These are phyloP conservation scores for Dillenia turbinata DNA, from an alignment of 164 flowering plant genomes.

Conservation along the genomic window DNA sequence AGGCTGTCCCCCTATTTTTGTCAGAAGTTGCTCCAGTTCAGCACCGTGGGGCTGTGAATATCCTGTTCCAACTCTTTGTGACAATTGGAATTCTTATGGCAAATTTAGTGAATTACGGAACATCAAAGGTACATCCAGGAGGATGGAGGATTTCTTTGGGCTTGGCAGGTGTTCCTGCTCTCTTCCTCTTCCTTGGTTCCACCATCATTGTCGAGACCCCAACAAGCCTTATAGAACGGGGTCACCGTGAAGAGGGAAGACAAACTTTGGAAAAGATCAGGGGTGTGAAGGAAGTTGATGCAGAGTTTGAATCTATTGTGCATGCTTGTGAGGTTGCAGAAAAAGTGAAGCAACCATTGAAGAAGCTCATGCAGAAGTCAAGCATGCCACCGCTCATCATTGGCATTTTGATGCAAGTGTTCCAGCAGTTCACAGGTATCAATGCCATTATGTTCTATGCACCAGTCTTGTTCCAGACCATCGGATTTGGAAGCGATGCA, in stretches of 20 bases:
- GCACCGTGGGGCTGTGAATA: slow-evolving; percentile 46
- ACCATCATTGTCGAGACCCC: slow-evolving; percentile 45
- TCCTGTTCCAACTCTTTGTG: slow-evolving; percentile 40
- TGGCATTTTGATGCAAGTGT: slow-evolving; percentile 32
- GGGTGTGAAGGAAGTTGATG: slow-evolving; percentile 34
- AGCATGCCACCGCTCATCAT: slow-evolving; percentile 40
- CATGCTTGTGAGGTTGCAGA: slow-evolving; percentile 30
- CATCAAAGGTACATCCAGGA: slow-evolving; percentile 20
- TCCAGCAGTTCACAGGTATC: slow-evolving; percentile 58
- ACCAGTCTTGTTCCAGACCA: slow-evolving; percentile 45
- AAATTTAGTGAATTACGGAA: slow-evolving; percentile 34
- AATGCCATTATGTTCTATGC: slow-evolving; percentile 63
- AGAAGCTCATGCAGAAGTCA: slow-evolving; percentile 23
- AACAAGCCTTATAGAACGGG: slow-evolving; percentile 37
- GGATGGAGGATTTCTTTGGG: slow-evolving; percentile 48
- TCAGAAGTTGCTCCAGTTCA: slow-evolving; percentile 43
- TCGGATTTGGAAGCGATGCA: slow-evolving; percentile 39
- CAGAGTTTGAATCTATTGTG: slow-evolving; percentile 26
- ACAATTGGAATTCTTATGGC: slow-evolving; percentile 46
- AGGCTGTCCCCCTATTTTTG: slow-evolving; percentile 48
- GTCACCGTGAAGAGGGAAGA: slow-evolving; percentile 17
- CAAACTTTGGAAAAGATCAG: slow-evolving; percentile 31
- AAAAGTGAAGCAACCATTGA: slow-evolving; percentile 30
- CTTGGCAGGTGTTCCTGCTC: slow-evolving; percentile 33
- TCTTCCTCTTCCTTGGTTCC: slow-evolving; percentile 31